Evolutionary conservation across 495 filamentous ascomycete genomes (phyloP), one percentile per base, ranked within the genome.

Genomic region (Aspergillus sclerotioniger): DNA sequence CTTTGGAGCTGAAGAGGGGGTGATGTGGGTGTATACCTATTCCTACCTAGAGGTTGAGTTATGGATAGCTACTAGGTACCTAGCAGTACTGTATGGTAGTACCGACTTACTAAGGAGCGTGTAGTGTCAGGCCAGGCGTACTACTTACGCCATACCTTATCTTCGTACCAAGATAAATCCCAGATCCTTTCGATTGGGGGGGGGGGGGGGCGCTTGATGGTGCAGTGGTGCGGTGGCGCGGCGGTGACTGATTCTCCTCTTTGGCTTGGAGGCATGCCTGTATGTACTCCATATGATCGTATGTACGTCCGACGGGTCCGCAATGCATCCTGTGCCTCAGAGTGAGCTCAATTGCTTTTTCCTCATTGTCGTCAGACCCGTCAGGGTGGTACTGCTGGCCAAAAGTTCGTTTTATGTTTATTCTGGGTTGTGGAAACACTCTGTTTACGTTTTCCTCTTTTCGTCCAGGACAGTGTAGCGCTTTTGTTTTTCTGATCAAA

Each of bases 271-370:
- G 45, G 12, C 45, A n/a, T 46, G 41, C 31, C 21, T 41, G 37
- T 41, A 41, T 41, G 37, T 41, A 41, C 37, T 41, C 37, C 37
- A 41, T 41, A 41, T 16, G 47, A 50, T 50, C 47, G 47, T 50
- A 49, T 7, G 21, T 12, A 50, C 25, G 47, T 31, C 15, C 25
- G 47, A 50, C 16, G 47, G 47, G 47, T 50, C 47, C 47, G 31
- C 47, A n/a, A 50, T 50, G 47, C 47, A 50, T 31, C 47, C 47
- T 50, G 47, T 50, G 47, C 25, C 28, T 50, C 47, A 28, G 44
- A 49, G 20, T 8, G 12, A 31, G 47, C 13, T 46, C 47, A 32
- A 16, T 60, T 60, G 51, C 45, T 60, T 60, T 59, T 53, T 60
- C 39, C 46, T 37, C 41, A 44, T 54, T 50, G 54, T 59, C 57